Percentiles rank a stretch among this genome's conserved stretches.
These are phyloP conservation scores for Venustampulla echinocandica DNA, from an alignment of 495 filamentous ascomycete genomes.

Conservation along the genomic window DNA sequence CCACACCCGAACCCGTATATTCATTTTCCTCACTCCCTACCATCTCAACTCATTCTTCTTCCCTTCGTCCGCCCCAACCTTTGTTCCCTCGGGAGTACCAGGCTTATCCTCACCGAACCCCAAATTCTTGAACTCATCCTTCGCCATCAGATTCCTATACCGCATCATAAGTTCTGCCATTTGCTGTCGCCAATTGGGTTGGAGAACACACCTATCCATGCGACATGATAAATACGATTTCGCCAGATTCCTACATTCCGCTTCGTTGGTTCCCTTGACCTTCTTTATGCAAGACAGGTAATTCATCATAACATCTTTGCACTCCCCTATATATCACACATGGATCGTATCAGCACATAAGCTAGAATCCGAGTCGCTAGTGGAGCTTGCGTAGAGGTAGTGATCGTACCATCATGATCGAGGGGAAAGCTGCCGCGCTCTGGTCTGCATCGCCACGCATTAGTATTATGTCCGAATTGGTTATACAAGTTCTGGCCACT, in stretches of 20 bases:
- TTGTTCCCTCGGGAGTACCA: conserved; percentile 1
- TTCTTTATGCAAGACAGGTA: conserved; percentile 83
- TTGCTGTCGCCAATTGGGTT: background rate
- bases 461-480: background rate
- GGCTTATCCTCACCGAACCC: conserved; percentile 57
- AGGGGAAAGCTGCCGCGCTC: conserved; percentile 95
- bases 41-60: conserved; percentile 38
- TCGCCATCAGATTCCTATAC: conserved; percentile 94
- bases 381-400: conserved; percentile 14
- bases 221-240: conserved; percentile 84
- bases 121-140: conserved; percentile 85
- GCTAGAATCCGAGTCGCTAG: background rate
- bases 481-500: conserved; percentile 27
- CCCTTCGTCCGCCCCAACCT: conserved; percentile 25
- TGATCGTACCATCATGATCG: conserved; percentile 75
- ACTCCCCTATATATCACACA: conserved; percentile 57
- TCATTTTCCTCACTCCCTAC: too few relatives aligned
- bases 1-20: too few relatives aligned
- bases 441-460: conserved; percentile 50
- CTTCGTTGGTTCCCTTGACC: conserved; percentile 72
- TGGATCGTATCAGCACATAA: conserved; percentile 5
- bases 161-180: conserved; percentile 2
- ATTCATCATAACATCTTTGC: conserved; percentile 72
- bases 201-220: conserved; percentile 75
- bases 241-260: conserved; percentile 73